A percentile compares a stretch with the other conserved stretches of the same genome.
phyloP scores from a whole-genome alignment of 1,139 yeast species.

The Pichia sp. region DNA sequence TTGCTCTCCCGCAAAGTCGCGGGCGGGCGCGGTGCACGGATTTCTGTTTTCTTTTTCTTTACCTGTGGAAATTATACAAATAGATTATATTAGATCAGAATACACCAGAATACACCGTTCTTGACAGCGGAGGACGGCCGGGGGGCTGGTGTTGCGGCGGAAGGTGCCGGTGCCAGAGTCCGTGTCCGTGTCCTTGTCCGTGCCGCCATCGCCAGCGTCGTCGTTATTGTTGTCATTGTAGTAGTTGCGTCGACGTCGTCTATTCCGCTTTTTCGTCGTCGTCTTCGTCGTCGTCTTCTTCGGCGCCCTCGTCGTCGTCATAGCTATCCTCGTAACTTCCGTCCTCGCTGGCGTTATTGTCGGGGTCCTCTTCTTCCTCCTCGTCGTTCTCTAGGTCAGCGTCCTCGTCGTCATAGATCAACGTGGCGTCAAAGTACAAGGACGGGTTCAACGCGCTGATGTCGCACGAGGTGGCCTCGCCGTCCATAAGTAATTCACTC shows the following conservation, averaged over 20 bases:
- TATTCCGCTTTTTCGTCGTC: constrained; percentile 6
- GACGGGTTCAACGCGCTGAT: constrained; percentile 80
- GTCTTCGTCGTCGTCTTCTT: constrained; percentile 14
- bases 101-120: background rate
- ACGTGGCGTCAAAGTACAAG: constrained; percentile 70
- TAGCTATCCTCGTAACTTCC: constrained; percentile 14
- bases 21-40: background rate
- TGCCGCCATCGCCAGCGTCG: background rate
- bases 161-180: no score
- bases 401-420: constrained; percentile 42
- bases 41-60: background rate
- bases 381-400: constrained; percentile 27
- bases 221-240: background rate
- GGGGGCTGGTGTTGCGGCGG: no score
- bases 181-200: no score
- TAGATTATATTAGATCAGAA: background rate
- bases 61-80: background rate
- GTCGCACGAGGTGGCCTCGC: constrained; percentile 72
- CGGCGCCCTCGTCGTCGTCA: constrained; percentile 26
- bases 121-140: background rate
- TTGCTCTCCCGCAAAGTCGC: background rate
- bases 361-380: constrained; percentile 17
- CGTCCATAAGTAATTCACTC: constrained; percentile 84
- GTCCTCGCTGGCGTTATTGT: constrained; percentile 25
- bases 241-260: background rate